phyloP scores from a whole-genome alignment of 345 rosid species.

The Odontarrhena argentea region DNA sequence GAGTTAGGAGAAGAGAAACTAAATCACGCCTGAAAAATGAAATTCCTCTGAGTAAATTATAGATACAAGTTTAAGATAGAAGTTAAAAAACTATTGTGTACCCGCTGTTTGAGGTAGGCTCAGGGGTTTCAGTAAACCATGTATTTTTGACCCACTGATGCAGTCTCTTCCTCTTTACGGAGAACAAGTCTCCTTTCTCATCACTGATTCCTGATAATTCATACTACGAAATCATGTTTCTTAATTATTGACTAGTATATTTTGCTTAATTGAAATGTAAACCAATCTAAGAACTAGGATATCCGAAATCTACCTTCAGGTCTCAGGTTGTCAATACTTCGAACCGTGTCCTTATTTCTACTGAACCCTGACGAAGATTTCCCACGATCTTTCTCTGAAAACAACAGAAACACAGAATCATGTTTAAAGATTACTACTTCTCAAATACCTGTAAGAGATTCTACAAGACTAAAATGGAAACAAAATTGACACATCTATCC shows the following conservation, averaged over 20 bases:
- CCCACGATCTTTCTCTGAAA: slow-evolving; percentile 37
- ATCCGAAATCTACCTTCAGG: slow-evolving; percentile 33
- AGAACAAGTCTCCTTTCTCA: slow-evolving; percentile 48
- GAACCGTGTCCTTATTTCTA: slow-evolving; percentile 31
- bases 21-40: slow-evolving; percentile 55
- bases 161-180: slow-evolving; percentile 58
- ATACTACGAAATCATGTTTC: slow-evolving; percentile 25
- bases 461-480: slow-evolving; percentile 7
- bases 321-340: slow-evolving; percentile 29
- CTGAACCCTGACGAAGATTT: slow-evolving; percentile 37
- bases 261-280: slow-evolving; percentile 10
- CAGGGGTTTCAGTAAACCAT: slow-evolving; percentile 51
- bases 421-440: neutral
- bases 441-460: slow-evolving; percentile 2
- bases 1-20: slow-evolving; percentile 57
- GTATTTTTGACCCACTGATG: slow-evolving; percentile 53
- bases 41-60: slow-evolving; percentile 37
- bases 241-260: slow-evolving; percentile 14
- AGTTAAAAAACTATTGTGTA: slow-evolving; percentile 25
- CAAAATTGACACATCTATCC: neutral
- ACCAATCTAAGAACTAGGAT: slow-evolving; percentile 6
- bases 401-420: slow-evolving; percentile 15
- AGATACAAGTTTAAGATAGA: slow-evolving; percentile 24
- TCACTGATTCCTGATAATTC: slow-evolving; percentile 47
- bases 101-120: slow-evolving; percentile 52